Evolutionary conservation across 495 filamentous ascomycete species (phyloP), one percentile per base, ranked within the genome.

Genomic region (Daldinia concentrica): DNA sequence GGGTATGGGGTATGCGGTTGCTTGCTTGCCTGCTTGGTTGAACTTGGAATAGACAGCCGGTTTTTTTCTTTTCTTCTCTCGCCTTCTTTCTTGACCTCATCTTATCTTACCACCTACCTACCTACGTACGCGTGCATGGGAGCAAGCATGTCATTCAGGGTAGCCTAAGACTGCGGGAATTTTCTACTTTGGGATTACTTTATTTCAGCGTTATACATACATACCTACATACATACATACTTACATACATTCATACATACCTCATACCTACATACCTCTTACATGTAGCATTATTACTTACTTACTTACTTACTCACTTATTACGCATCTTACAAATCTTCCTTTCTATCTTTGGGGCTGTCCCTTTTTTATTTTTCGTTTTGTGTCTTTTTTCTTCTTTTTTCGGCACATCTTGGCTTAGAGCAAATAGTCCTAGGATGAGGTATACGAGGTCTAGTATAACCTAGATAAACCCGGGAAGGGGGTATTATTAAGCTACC

Each of bases 11-110:
- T 26, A 27, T 26, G 11, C 48, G 14, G 48, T 50, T 45, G 41
- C 41, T 45, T 45, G 58, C 24, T 22, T 58, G 26, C 30, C n/a
- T 58, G 52, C 39, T 36, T 54, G 66, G 54, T 59, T 64, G 29
- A 50, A 29, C 32, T 62, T 69, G 50, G 9, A 60, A 69, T 69
- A 69, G 67, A 69, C 43, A 24, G 58, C 41, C 52, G 30, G 45
- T 34, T 36, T 56, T 64, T 45, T 62, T 22, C 2, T 34, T 2
- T 34, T 11, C 9, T 34, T 34, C 9, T 32, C 12, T 55, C 15
- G 1, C 11, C 24, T 57, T 4, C 30, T 57, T 57, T 32, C 29
- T 1, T 7, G 29, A 32, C 29, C 29, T 32, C 29, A 32, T 32
- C 6, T 29, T 32, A 32, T 32, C 29, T 32, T 32, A 32, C 29